A percentile compares a stretch with the other conserved stretches of the same genome.
These are phyloP conservation scores for Hypoxylon cercidicola DNA, from an alignment of 495 filamentous ascomycete species.

Conservation along the genomic window DNA sequence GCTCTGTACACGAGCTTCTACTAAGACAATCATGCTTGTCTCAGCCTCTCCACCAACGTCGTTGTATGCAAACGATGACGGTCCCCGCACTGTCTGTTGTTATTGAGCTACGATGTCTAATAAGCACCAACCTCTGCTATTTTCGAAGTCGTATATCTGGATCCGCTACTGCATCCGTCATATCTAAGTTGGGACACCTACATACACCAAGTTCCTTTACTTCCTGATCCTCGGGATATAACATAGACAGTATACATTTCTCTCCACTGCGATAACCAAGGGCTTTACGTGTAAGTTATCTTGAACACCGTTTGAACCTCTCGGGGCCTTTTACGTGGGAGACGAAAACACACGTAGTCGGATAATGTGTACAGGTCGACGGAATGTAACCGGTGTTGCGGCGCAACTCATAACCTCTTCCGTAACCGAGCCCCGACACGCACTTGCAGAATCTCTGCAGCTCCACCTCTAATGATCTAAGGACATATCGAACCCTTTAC, in stretches of 20 bases:
- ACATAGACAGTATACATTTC: constrained; percentile 22
- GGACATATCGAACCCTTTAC: background rate
- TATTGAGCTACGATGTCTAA: constrained; percentile 24
- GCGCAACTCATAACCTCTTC: constrained; percentile 26
- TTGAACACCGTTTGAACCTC: no score
- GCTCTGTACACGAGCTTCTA: constrained; percentile 3
- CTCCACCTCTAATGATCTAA: background rate
- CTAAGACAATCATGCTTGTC: constrained; percentile 18
- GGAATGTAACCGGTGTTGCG: constrained; percentile 19
- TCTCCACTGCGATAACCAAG: background rate
- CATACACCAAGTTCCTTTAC: constrained; percentile 2
- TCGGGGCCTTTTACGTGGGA: background rate
- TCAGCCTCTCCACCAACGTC: constrained; percentile 9
- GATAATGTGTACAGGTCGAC: constrained; percentile 2
- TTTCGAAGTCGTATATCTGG: constrained; percentile 11
- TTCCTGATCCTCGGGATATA: constrained; percentile 1
- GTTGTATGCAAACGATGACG: constrained; percentile 11
- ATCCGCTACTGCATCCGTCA: constrained; percentile 4
- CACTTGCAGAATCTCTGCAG: constrained; percentile 18
- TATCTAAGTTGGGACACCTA: constrained; percentile 21
- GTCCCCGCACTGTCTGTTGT: constrained; percentile 13
- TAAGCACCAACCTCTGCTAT: constrained; percentile 26
- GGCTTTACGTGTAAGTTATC: background rate
- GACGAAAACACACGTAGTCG: background rate
- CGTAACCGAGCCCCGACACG: constrained; percentile 12